Base-by-base conservation (phyloP, 257 asterid species). In the Hygrophila difformis region DNA sequence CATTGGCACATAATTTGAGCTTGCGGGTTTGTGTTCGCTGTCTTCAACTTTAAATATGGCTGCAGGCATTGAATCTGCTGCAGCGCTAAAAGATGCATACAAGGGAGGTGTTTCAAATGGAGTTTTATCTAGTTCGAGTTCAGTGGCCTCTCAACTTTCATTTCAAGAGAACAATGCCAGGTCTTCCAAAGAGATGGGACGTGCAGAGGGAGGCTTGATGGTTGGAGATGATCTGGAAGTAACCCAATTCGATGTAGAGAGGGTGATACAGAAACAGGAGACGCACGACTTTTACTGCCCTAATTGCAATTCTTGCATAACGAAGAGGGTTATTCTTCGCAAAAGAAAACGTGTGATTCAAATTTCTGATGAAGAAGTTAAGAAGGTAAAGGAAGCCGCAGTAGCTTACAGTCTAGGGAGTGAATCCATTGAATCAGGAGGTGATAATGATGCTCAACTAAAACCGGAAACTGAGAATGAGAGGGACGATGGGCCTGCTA, bases 221-320 rank as follows among this genome's bases (percentile, higher is more conserved):
- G 43, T 66, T 8, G 84, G 59, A 55, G 76, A 64, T 58, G 80
- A 66, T 37, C 16, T 55, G 52, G 81, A 74, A 49, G 65, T 56
- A 39, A 43, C 64, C 4, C 89, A 75, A 18, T 23, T 53, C 16
- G 93, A 79, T 19, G 79, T 89, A 8, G 97, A 84, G 70, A 72
- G 59, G 35, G 83, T 79, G 23, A 17, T 85, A 23, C 59, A 57
- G 57, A 69, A 75, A 53, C 97, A 85, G 53, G 73, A 63, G 12
- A 74, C 96, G 18, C 97, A 89, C 59, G 96, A 84, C 66, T 49
- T 89, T 14, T 89, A 24, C 51, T 89, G 97, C 67, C 97, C 97
- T 9, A 84, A 89, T 29, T 89, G 97, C 78, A 76, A 82, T 53
- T 84, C 96, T 18, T 84, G 97, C 39, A 81, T 89, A 63, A 89